These are phyloP conservation scores for Heteromeles arbutifolia DNA, from an alignment of 306 rosid species.

Conservation along the genomic window DNA sequence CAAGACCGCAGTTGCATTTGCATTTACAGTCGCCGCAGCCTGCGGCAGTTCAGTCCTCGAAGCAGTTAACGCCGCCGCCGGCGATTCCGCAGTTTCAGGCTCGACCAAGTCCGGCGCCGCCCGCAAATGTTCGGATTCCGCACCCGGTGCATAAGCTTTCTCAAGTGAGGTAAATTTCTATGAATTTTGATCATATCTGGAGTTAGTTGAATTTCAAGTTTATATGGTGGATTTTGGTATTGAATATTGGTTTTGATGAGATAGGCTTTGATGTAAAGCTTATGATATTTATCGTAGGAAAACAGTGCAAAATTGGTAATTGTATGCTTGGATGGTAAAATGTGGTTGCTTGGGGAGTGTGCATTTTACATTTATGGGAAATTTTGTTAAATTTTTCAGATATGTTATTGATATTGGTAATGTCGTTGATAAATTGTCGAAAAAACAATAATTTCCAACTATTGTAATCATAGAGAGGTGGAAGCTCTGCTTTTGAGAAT, in stretches of 20 bases:
- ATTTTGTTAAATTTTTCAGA: background rate
- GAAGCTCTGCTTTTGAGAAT: background rate
- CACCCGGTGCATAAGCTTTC: conserved; percentile 38
- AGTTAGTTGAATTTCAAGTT: background rate
- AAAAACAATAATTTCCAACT: background rate
- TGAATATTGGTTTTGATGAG: background rate
- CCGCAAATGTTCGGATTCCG: conserved; percentile 28
- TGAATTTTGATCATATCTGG: background rate
- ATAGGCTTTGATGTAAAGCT: background rate
- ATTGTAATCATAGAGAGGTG: background rate
- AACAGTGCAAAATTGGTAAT: conserved; percentile 3
- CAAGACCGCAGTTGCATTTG: background rate
- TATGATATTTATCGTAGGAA: background rate
- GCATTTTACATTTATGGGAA: background rate
- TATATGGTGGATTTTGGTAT: background rate
- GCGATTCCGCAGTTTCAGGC: background rate
- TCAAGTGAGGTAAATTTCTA: conserved; percentile 35
- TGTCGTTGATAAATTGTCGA: background rate
- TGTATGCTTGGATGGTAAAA: background rate
- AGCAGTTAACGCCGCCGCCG: background rate
- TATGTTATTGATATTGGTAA: background rate
- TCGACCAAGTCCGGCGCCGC: conserved; percentile 20
- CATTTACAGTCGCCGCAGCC: background rate
- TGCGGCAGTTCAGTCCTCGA: background rate
- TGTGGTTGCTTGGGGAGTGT: background rate